A percentile compares a stretch with the other conserved stretches of the same genome.
phyloP scores from a whole-genome alignment of 306 rosid genomes.

The Fagus sylvatica region DNA sequence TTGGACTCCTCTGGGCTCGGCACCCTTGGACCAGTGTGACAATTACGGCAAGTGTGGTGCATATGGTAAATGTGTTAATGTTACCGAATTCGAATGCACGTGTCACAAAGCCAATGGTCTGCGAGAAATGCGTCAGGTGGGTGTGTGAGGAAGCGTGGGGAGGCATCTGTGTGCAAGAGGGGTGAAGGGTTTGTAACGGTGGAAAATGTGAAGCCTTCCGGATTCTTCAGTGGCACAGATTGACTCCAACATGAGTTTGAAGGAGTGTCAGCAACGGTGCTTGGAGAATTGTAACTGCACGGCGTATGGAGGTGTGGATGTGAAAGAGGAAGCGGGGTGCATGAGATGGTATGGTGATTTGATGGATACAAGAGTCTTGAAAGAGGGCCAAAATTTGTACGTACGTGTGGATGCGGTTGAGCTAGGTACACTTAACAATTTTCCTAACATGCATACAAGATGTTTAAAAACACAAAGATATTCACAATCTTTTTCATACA shows the following conservation, averaged over 20 bases:
- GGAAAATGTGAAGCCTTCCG: slow-evolving; percentile 27
- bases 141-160: slow-evolving; percentile 28
- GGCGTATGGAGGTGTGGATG: slow-evolving; percentile 33
- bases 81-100: neutral
- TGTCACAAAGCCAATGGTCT: slow-evolving; percentile 11
- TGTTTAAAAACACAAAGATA: too few relatives aligned
- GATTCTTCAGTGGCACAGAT: slow-evolving; percentile 26
- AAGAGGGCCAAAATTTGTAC: neutral
- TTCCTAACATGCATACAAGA: neutral
- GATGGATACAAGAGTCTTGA: neutral
- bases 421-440: neutral
- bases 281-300: slow-evolving; percentile 20
- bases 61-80: neutral
- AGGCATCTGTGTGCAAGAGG: slow-evolving; percentile 22
- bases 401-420: neutral
- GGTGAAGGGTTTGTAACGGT: slow-evolving; percentile 45
- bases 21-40: neutral
- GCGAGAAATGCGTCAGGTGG: slow-evolving; percentile 33
- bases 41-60: neutral
- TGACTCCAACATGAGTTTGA: neutral
- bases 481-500: too few relatives aligned
- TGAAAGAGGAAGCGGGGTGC: slow-evolving; percentile 35
- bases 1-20: neutral
- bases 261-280: slow-evolving; percentile 27
- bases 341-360: slow-evolving; percentile 31